Evolutionary conservation across 2,329 filamentous ascomycete species (phyloP).

Genomic region (Penicillium freii): DNA sequence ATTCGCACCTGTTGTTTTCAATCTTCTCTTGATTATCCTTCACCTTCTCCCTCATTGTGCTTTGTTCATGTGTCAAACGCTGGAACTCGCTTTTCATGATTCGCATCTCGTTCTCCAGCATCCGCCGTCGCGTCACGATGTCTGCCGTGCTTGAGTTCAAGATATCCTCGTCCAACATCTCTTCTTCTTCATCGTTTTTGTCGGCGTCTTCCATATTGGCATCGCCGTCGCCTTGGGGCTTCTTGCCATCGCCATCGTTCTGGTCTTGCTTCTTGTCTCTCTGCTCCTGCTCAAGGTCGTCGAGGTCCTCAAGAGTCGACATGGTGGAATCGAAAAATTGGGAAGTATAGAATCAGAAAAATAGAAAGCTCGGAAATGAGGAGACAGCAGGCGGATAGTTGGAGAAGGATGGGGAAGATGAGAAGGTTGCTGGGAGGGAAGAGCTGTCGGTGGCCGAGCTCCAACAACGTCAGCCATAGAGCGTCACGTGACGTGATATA

Average conservation of each 20-base stretch:
- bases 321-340: constrained; percentile 47
- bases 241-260: constrained; percentile 56
- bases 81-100: constrained; percentile 99
- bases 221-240: constrained; percentile 65
- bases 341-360: constrained; percentile 9
- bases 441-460: constrained; percentile 33
- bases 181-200: constrained; percentile 66
- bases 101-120: constrained; percentile 94
- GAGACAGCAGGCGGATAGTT: constrained; percentile 6
- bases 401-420: constrained; percentile 14
- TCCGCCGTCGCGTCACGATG: constrained; percentile 82
- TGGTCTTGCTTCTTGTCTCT: constrained; percentile 69
- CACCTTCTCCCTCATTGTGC: constrained; percentile 96
- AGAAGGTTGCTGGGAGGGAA: constrained; percentile 23
- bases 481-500: constrained; percentile 31
- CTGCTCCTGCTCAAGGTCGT: constrained; percentile 78
- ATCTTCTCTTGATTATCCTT: constrained; percentile 99
- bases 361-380: background rate
- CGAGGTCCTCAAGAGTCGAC: constrained; percentile 90
- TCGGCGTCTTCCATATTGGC: constrained; percentile 88
- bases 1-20: constrained; percentile 83
- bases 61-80: constrained; percentile 90
- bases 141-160: constrained; percentile 90
- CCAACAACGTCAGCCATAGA: constrained; percentile 36
- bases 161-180: constrained; percentile 89